Evolutionary conservation across 1,139 yeast species (phyloP).

Genomic region (Protomyces inouyei): DNA sequence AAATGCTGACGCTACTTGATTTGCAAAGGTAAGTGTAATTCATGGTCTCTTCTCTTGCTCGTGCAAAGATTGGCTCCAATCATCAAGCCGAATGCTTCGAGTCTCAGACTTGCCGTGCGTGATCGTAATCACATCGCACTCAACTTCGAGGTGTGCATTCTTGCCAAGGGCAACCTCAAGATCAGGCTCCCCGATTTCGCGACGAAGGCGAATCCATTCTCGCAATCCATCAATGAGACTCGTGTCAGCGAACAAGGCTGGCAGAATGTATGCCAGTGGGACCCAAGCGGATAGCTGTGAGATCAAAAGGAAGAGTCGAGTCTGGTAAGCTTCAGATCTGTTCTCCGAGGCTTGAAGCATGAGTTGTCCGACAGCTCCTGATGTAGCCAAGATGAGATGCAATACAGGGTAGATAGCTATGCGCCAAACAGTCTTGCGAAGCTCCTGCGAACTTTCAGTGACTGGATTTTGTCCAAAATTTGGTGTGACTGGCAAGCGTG

Average conservation of each 20-base stretch:
- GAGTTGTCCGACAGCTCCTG: conserved; percentile 8
- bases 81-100: not conserved
- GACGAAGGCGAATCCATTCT: not conserved
- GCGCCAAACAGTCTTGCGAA: conserved; percentile 11
- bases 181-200: not conserved
- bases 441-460: not conserved
- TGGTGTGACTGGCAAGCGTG: conserved; percentile 10
- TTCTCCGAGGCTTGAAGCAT: conserved; percentile 3
- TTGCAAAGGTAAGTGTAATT: too few species aligned
- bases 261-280: conserved; percentile 19
- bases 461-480: conserved; percentile 16
- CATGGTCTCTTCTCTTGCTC: too few species aligned
- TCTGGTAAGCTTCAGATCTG: not conserved
- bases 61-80: not conserved
- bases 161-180: conserved; percentile 19
- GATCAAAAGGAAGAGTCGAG: conserved; percentile 5
- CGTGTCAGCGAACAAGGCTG: conserved; percentile 22
- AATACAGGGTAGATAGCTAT: conserved; percentile 10
- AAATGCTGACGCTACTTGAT: too few species aligned
- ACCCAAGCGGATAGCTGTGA: conserved; percentile 17
- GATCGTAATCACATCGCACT: not conserved
- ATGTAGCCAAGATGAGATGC: conserved; percentile 13
- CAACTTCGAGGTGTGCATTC: conserved; percentile 1
- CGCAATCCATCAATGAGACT: conserved; percentile 8
- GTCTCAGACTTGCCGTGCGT: not conserved